Evolutionary conservation across 2,329 filamentous ascomycete genomes (phyloP), one percentile per base, ranked within the genome.

Genomic region (Colletotrichum ledebouriae): DNA sequence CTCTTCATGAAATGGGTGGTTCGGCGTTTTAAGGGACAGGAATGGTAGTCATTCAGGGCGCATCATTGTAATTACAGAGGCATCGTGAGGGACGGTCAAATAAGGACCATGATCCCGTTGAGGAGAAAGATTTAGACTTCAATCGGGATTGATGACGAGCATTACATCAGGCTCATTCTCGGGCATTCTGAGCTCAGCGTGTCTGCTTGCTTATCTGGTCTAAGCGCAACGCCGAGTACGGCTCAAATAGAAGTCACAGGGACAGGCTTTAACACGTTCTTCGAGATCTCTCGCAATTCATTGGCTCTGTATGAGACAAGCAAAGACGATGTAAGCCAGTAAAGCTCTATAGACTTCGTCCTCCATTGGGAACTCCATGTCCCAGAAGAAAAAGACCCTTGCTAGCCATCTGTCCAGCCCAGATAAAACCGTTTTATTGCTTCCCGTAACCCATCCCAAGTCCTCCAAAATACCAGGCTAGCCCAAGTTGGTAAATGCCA

Each of bases 31-130:
- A 29, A 33, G 60, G 65, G 47, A 52, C 12, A 39, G 39, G 65
- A 25, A 59, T 37, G 61, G 60, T 52, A 59, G 47, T 68, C 53
- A 59, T 59, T 59, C 53, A 47, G 60, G 65, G 65, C 46, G 65
- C 60, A 68, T 59, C 47, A 53, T 64, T 49, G 46, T 64, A 55
- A 64, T 68, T 68, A 53, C 46, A 42, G 52, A 50, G 65, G 60
- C 39, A 59, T 34, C 53, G 59, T 29, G 42, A 33, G 10, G 53
- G 46, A 64, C 52, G 53, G 60, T 68, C 39, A 57, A 46, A 29
- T 44, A 29, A 29, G 20, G 60, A 47, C 37, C 49, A 64, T 33
- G 46, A 34, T 58, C 46, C 41, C 57, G 42, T 33, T 10, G 63
- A 55, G 53, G 64, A 55, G 49, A 66, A 64, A 37, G 60, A 68